phyloP scores from a whole-genome alignment of 441 rosid genomes.

The Euphorbia celastroides region DNA sequence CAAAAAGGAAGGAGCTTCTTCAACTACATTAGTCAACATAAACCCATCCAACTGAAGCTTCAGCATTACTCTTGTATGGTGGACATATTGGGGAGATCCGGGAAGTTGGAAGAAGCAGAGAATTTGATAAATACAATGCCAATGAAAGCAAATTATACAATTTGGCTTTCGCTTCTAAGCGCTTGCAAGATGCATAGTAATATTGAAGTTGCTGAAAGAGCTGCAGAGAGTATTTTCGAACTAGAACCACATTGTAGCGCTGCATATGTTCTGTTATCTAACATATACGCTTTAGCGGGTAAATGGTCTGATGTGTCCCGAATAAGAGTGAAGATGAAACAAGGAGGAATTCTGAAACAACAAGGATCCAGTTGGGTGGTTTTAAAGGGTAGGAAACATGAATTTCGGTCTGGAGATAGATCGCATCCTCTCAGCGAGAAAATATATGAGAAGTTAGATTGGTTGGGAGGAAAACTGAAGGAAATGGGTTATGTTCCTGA shows the following conservation, averaged over 20 bases:
- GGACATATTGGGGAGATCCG: conserved; percentile 60
- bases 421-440: conserved; percentile 37
- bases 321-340: conserved; percentile 56
- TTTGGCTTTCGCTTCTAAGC: conserved; percentile 59
- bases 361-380: conserved; percentile 70
- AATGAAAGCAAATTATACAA: conserved; percentile 44
- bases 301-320: conserved; percentile 54
- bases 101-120: conserved; percentile 53
- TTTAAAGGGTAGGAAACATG: conserved; percentile 43
- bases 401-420: conserved; percentile 57
- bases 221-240: conserved; percentile 32
- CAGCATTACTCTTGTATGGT: conserved; percentile 73
- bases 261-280: conserved; percentile 56
- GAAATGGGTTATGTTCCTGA: conserved; percentile 57
- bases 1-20: conserved; percentile 56
- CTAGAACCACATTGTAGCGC: conserved; percentile 54
- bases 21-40: conserved; percentile 31
- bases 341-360: conserved; percentile 43
- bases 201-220: conserved; percentile 48
- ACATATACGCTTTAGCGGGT: conserved; percentile 57
- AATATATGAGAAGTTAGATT: conserved; percentile 43
- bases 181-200: conserved; percentile 58
- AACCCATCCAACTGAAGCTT: conserved; percentile 38
- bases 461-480: conserved; percentile 56
- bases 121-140: conserved; percentile 46